These are phyloP conservation scores for Linanthus parryae DNA, from an alignment of 148 eudicot genomes.

Conservation along the genomic window DNA sequence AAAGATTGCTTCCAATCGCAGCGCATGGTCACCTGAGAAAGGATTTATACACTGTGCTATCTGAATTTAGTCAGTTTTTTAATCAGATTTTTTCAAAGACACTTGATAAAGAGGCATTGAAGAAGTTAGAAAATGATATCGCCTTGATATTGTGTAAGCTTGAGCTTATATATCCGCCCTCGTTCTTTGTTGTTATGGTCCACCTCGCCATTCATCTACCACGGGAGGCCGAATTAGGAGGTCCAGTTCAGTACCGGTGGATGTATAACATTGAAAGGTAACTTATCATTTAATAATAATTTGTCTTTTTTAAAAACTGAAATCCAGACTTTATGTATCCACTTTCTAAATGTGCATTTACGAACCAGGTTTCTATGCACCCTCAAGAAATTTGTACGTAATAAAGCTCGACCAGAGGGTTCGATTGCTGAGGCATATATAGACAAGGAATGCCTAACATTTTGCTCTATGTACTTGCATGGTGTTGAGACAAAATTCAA, in stretches of 20 bases:
- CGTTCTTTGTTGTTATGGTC: constrained; percentile 9
- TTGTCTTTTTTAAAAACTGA: not conserved
- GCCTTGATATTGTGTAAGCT: constrained; percentile 3
- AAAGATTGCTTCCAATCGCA: not conserved
- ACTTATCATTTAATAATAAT: not conserved
- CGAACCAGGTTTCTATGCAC: not conserved
- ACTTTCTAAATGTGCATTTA: not conserved
- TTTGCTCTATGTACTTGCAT: constrained; percentile 4
- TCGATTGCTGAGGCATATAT: constrained; percentile 13
- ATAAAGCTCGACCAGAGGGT: constrained; percentile 1
- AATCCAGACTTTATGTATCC: not conserved
- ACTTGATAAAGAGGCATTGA: not conserved
- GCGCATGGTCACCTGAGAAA: not conserved
- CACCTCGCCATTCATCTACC: constrained; percentile 6
- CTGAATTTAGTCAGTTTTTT: constrained; percentile 7
- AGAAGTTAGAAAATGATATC: constrained; percentile 8
- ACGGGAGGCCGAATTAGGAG: constrained; percentile 1
- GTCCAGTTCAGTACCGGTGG: constrained; percentile 1
- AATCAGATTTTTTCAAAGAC: constrained; percentile 10
- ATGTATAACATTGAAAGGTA: constrained; percentile 12
- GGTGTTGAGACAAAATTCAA: not conserved
- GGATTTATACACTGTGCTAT: not conserved
- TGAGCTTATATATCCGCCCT: not conserved
- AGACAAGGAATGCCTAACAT: constrained; percentile 6
- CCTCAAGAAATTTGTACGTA: not conserved